phyloP scores from a whole-genome alignment of 495 filamentous ascomycete genomes.

The Penicillium argentinense region DNA sequence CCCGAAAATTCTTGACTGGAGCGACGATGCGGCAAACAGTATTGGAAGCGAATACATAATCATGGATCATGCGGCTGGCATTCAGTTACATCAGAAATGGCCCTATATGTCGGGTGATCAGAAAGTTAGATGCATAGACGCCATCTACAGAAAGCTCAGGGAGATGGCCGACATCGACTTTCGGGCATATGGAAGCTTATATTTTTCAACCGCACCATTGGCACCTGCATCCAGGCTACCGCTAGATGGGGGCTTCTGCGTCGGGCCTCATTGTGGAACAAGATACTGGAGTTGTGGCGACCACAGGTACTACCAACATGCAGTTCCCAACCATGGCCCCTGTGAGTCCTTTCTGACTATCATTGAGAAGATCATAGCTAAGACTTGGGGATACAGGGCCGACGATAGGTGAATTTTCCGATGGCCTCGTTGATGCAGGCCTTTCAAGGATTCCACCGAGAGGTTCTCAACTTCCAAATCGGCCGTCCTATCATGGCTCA shows the following conservation, averaged over 20 bases:
- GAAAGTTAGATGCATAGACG: slow-evolving; percentile 32
- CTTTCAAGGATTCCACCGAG: slow-evolving; percentile 32
- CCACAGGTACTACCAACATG: slow-evolving; percentile 18
- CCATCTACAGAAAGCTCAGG: slow-evolving; percentile 31
- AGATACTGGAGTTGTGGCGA: slow-evolving; percentile 40
- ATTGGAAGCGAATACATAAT: slow-evolving; percentile 49
- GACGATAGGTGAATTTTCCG: slow-evolving; percentile 29
- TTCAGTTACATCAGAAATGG: slow-evolving; percentile 39
- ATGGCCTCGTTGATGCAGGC: slow-evolving; percentile 39
- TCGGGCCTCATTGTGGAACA: slow-evolving; percentile 42
- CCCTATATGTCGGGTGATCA: slow-evolving; percentile 33
- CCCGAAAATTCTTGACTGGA: slow-evolving; percentile 44
- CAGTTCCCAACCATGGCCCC: slow-evolving; percentile 30
- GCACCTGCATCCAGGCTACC: slow-evolving; percentile 16
- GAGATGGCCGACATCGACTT: slow-evolving; percentile 36
- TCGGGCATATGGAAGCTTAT: slow-evolving; percentile 44
- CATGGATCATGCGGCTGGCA: slow-evolving; percentile 39
- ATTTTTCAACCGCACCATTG: slow-evolving; percentile 14
- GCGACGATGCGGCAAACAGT: slow-evolving; percentile 27
- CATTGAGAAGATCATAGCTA: slow-evolving; percentile 6
- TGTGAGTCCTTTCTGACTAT: slow-evolving; percentile 31
- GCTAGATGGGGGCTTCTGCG: slow-evolving; percentile 33
- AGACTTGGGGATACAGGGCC: slow-evolving; percentile 22
- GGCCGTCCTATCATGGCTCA: slow-evolving; percentile 30
- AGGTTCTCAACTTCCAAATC: slow-evolving; percentile 9